Percentiles rank a stretch among this genome's conserved stretches.
These are phyloP conservation scores for Clarireedia sp. DNA, from an alignment of 2,329 filamentous ascomycete genomes.

Conservation along the genomic window DNA sequence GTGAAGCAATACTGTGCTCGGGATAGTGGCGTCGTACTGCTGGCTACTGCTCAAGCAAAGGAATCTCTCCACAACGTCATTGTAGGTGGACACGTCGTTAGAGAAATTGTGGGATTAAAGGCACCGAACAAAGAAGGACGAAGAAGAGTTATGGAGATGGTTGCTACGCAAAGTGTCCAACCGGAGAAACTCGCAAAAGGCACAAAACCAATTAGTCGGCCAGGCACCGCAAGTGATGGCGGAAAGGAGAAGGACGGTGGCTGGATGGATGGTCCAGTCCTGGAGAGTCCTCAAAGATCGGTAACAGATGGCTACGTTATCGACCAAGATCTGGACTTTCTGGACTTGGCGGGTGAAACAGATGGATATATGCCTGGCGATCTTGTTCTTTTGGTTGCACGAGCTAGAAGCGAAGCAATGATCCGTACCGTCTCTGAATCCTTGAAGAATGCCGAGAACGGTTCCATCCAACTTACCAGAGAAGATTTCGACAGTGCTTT, in stretches of 20 bases:
- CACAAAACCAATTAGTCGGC: conserved; percentile 42
- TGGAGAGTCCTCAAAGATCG: conserved; percentile 32
- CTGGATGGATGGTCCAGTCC: conserved; percentile 70
- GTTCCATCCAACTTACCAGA: conserved; percentile 55
- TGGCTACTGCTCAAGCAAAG: conserved; percentile 89
- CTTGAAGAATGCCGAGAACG: conserved; percentile 36
- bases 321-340: conserved; percentile 73
- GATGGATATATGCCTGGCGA: conserved; percentile 99
- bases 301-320: conserved; percentile 58
- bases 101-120: conserved; percentile 82
- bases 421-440: conserved; percentile 64
- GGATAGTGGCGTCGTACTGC: conserved; percentile 72
- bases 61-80: conserved; percentile 87
- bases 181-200: conserved; percentile 33
- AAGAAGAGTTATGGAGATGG: conserved; percentile 71
- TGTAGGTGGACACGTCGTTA: conserved; percentile 82
- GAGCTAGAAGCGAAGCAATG: conserved; percentile 85
- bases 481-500: conserved; percentile 78
- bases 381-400: conserved; percentile 72
- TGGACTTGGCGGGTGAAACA: conserved; percentile 87
- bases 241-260: conserved; percentile 48
- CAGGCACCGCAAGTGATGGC: conserved; percentile 45
- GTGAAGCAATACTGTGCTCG: conserved; percentile 76
- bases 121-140: conserved; percentile 89
- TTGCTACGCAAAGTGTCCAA: conserved; percentile 51